Conservation (phyloP, 2,329 filamentous ascomycete species). For the Escovopsis sp. region DNA sequence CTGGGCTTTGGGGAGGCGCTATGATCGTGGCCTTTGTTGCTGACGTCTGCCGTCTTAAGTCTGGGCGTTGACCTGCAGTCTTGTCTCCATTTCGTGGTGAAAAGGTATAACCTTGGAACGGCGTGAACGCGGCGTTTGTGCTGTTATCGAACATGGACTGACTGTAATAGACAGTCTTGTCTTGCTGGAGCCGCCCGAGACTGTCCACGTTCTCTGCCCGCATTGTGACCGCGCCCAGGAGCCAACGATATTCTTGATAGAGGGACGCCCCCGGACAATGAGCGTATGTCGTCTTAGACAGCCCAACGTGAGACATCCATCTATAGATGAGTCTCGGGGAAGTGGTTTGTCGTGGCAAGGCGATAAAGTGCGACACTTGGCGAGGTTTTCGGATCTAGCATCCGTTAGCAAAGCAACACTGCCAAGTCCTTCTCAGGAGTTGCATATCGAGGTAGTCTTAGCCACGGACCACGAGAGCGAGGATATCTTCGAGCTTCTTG, state of each 20-base stretch:
- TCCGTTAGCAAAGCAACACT: background rate
- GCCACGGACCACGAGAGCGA: constrained; percentile 3
- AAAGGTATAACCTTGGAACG: constrained; percentile 9
- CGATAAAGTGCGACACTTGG: constrained; percentile 11
- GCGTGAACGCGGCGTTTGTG: constrained; percentile 1
- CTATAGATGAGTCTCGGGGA: constrained; percentile 9
- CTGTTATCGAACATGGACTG: background rate
- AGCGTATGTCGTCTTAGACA: constrained; percentile 13
- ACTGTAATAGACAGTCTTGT: constrained; percentile 5
- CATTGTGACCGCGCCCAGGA: constrained; percentile 9
- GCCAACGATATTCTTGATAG: constrained; percentile 7
- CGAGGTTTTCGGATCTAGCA: constrained; percentile 5
- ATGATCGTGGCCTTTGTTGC: too few species aligned
- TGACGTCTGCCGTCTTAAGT: too few species aligned
- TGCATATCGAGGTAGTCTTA: background rate
- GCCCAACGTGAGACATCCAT: constrained; percentile 14
- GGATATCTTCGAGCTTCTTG: constrained; percentile 4
- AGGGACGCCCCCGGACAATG: constrained; percentile 1
- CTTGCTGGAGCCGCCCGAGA: constrained; percentile 1
- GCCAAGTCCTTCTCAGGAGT: background rate
- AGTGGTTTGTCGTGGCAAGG: constrained; percentile 6
- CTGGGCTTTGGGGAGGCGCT: too few species aligned
- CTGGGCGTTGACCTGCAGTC: too few species aligned
- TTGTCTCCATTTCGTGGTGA: too few species aligned
- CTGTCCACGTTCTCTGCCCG: constrained; percentile 7